phyloP scores from a whole-genome alignment of 169 alveolate genomes.

The Babesia ovata region DNA sequence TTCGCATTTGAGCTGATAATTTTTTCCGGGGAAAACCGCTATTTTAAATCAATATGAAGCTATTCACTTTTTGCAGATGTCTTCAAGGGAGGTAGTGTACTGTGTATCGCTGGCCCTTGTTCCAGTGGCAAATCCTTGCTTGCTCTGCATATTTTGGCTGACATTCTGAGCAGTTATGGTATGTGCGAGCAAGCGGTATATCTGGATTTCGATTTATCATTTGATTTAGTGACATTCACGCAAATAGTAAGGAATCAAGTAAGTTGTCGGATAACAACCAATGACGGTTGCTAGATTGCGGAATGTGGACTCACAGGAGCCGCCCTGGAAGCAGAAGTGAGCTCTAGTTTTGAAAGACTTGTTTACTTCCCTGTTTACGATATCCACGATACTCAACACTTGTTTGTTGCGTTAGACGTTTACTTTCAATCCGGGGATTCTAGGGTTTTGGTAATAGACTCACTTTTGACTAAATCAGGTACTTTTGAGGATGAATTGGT shows the following conservation, averaged over 20 bases:
- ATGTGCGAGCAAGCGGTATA: constrained; percentile 22
- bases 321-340: constrained; percentile 1
- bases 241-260: constrained; percentile 6
- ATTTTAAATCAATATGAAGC: not conserved
- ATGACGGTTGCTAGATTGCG: not conserved
- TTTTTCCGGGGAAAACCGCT: not conserved
- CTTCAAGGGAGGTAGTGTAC: not conserved
- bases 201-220: constrained; percentile 36
- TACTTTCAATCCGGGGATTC: not conserved
- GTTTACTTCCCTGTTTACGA: constrained; percentile 24
- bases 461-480: constrained; percentile 10
- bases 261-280: not conserved
- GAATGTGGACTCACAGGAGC: not conserved
- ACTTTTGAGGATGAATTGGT: not conserved
- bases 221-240: constrained; percentile 7
- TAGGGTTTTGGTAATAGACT: constrained; percentile 7
- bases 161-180: constrained; percentile 22
- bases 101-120: constrained; percentile 29
- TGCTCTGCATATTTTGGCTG: constrained; percentile 30
- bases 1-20: not conserved
- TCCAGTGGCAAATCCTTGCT: constrained; percentile 28
- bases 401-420: constrained; percentile 15
- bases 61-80: not conserved
- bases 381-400: constrained; percentile 6
- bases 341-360: not conserved